Evolutionary conservation across 2,329 filamentous ascomycete species (phyloP).

Genomic region (Chaetomiaceae sp.): DNA sequence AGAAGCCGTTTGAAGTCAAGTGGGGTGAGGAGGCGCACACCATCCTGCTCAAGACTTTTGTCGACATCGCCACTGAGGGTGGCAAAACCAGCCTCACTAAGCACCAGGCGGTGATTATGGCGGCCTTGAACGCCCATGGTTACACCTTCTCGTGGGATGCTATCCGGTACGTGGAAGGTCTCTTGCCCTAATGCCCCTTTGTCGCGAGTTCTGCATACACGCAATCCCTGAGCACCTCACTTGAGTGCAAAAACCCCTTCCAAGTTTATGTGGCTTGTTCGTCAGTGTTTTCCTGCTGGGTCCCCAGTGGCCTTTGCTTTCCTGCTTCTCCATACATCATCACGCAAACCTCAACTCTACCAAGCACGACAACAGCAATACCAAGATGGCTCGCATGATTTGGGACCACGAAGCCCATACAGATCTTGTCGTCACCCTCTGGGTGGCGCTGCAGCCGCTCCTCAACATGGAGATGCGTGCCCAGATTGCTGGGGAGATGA

Average conservation of each 20-base stretch:
- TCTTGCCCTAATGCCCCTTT: not conserved
- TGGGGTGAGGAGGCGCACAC: constrained; percentile 23
- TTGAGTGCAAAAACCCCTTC: constrained; percentile 17
- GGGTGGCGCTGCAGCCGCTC: too few species aligned
- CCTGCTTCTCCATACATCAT: too few species aligned
- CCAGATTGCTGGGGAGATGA: too few species aligned
- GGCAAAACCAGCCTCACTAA: not conserved
- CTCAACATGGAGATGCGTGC: too few species aligned
- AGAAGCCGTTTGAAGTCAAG: constrained; percentile 11
- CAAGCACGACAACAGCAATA: too few species aligned
- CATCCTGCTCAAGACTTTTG: constrained; percentile 19
- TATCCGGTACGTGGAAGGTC: constrained; percentile 31
- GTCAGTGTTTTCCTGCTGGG: too few species aligned
- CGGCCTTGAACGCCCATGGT: constrained; percentile 21
- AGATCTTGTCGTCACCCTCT: too few species aligned
- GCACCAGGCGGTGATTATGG: constrained; percentile 23
- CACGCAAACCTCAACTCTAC: too few species aligned
- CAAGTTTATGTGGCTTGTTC: too few species aligned
- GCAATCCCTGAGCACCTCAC: constrained; percentile 6
- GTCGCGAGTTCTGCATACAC: not conserved
- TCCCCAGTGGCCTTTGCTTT: too few species aligned
- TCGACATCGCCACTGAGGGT: constrained; percentile 10
- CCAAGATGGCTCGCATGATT: too few species aligned
- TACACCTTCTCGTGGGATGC: constrained; percentile 38
- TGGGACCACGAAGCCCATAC: too few species aligned